Percentiles rank a stretch among this genome's conserved stretches.
Evolutionary conservation across 2,329 filamentous ascomycete genomes (phyloP).

Genomic region (Pseudogymnoascus sp.): DNA sequence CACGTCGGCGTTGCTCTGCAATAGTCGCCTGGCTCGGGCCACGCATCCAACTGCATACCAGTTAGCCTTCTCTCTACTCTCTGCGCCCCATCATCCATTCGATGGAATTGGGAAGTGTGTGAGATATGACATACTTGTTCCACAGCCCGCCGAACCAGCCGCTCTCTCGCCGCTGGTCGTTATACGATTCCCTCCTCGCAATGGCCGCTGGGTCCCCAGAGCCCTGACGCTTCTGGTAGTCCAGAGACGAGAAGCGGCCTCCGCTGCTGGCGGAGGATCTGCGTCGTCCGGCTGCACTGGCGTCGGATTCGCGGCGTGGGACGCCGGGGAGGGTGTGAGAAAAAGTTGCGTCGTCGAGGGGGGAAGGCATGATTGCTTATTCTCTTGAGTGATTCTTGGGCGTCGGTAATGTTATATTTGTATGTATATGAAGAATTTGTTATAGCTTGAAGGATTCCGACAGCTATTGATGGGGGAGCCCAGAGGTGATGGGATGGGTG

Average conservation of each 20-base stretch:
- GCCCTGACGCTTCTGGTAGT: background rate
- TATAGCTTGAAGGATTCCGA: background rate
- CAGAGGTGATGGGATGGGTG: background rate
- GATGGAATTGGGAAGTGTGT: background rate
- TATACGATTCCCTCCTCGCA: conserved; percentile 3
- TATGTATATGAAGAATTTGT: background rate
- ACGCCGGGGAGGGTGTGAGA: background rate
- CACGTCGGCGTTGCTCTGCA: background rate
- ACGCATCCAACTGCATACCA: background rate
- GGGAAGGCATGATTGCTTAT: background rate
- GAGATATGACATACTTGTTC: conserved; percentile 27
- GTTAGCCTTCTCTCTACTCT: background rate
- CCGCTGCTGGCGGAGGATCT: background rate
- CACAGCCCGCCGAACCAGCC: conserved; percentile 30
- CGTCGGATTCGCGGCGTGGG: background rate
- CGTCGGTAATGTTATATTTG: background rate
- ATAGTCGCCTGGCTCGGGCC: background rate
- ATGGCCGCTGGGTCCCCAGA: background rate
- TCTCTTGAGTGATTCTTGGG: background rate
- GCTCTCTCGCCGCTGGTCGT: background rate
- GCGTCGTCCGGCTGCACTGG: background rate
- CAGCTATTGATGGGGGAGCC: background rate
- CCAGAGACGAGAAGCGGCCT: background rate
- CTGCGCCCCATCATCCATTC: background rate
- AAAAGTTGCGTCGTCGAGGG: conserved; percentile 2